phyloP scores from a whole-genome alignment of 257 asterid species.

The Petunia secreta region DNA sequence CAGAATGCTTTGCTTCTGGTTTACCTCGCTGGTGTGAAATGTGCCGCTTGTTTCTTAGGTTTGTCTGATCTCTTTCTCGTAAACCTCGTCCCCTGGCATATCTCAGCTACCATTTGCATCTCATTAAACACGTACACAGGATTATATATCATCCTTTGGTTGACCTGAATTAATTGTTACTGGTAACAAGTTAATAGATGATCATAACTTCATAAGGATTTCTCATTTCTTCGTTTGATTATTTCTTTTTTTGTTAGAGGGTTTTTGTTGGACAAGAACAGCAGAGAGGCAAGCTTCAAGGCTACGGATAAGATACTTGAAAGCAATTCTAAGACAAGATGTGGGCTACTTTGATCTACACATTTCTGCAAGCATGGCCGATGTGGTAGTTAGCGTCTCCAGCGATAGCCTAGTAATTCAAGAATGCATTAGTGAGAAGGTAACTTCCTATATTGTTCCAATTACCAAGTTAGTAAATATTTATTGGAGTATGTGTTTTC shows the following conservation, averaged over 20 bases:
- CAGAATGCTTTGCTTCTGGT: conserved; percentile 83
- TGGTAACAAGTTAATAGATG: too few relatives aligned
- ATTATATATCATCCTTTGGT: too few relatives aligned
- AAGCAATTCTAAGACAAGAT: conserved; percentile 93
- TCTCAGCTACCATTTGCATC: neutral
- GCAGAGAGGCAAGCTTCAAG: conserved; percentile 92
- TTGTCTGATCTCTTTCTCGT: conserved; percentile 14
- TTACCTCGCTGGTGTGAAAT: conserved; percentile 74
- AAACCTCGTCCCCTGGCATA: neutral
- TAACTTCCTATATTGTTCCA: neutral
- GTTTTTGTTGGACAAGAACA: conserved; percentile 95
- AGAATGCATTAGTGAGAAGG: conserved; percentile 92
- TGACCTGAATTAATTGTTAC: too few relatives aligned
- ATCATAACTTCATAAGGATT: too few relatives aligned
- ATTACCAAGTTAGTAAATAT: too few relatives aligned
- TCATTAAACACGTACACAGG: too few relatives aligned
- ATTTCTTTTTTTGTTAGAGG: conserved; percentile 52
- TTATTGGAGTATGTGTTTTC: too few relatives aligned
- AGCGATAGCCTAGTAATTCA: conserved; percentile 83
- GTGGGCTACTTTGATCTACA: conserved; percentile 90
- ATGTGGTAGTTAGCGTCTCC: conserved; percentile 76
- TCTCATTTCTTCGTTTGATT: too few relatives aligned
- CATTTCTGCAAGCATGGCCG: conserved; percentile 76
- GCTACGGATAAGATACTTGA: conserved; percentile 63
- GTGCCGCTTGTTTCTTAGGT: conserved; percentile 86